Base-by-base conservation (phyloP, 208 protist species). In the Crithidia bombi region DNA sequence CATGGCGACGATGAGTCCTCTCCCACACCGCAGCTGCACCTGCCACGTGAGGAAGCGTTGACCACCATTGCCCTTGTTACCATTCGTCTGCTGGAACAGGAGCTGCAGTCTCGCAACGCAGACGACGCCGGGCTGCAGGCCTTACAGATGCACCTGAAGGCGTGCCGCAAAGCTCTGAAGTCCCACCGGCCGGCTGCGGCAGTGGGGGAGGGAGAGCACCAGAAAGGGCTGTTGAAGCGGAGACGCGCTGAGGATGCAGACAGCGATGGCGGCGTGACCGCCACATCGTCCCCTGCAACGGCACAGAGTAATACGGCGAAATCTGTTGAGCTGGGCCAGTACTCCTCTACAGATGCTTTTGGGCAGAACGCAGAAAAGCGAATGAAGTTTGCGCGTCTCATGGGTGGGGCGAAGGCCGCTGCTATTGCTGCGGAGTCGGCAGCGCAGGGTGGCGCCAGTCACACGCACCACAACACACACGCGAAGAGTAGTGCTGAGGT, bases 351-450 rank as follows among this genome's bases (percentile, higher is more conserved):
- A 1, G 64, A 82, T 19, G 84, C 74, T 26, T 94, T 94, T 58
- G 71, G 79, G 56, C 71, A 74, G 12, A 76, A 92, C 56, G 65
- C 46, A 21, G 61, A 73, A 65, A 93, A 91, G 66, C 78, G 79
- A 23, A 35, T 65, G 33, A 92, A 93, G 69, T 96, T 96, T 75
- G 84, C 88, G 9, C 79, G 87, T 0, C 78, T 96, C 17, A 93
- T 96, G 86, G 91, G 91, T 26, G 87, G 90, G n/a, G 81, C 61
- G 2, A 95, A 92, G 68, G 51, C 26, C 4, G 28, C 50, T 3
- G 39, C 64, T 0, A 38, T 25, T 5, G 43, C 32, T 10, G 44
- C 17, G 14, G 32, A 17, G 25, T 32, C 17, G 0, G 19, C 33
- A 17, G 41, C n/a, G n/a, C n/a, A 26, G 15, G 32, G 33, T 47